Percentiles rank a stretch among this genome's conserved stretches.
These are phyloP conservation scores for Erysimum cheiri DNA, from an alignment of 441 rosid genomes.

Conservation along the genomic window DNA sequence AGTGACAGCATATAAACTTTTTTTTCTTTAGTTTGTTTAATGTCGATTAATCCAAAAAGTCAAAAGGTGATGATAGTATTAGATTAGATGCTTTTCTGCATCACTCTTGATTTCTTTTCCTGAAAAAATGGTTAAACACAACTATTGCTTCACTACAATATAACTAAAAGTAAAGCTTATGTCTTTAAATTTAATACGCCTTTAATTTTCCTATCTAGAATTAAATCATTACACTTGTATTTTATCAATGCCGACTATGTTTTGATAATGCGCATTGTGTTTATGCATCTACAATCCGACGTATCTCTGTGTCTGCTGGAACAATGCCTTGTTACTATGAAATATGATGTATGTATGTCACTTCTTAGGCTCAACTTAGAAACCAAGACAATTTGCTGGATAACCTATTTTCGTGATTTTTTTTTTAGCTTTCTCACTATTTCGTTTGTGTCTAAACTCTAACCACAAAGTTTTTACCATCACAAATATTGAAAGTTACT, in stretches of 20 bases:
- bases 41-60: slow-evolving; percentile 5
- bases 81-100: background rate
- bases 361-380: too few relatives aligned
- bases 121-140: background rate
- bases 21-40: background rate
- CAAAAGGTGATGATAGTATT: background rate
- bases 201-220: background rate
- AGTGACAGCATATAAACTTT: background rate
- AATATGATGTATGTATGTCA: too few relatives aligned
- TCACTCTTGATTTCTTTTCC: background rate
- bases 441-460: too few relatives aligned
- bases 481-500: background rate
- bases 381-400: background rate
- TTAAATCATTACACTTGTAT: background rate
- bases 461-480: background rate
- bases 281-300: background rate
- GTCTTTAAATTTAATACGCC: background rate
- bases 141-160: background rate
- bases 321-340: background rate
- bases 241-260: background rate
- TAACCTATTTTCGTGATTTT: too few relatives aligned
- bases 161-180: background rate
- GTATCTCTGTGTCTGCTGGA: background rate
- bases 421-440: too few relatives aligned
- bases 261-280: background rate